Conservation (phyloP, 2,329 filamentous ascomycete genomes). For the Calonectria crousiana region DNA sequence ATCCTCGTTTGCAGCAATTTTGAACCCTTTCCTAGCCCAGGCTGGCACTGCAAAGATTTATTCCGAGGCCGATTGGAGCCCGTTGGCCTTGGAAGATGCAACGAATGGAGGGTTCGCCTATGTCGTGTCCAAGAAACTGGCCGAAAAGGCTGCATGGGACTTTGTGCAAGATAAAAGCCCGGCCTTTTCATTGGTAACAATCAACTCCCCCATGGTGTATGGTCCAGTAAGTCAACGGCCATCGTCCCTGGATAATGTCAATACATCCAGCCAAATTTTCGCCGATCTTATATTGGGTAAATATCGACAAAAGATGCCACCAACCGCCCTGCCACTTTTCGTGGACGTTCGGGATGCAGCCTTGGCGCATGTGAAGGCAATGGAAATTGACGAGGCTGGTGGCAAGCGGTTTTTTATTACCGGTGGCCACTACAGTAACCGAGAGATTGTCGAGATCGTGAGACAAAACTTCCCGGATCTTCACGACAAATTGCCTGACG, state of each 20-base stretch:
- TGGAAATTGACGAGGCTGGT: conserved; percentile 37
- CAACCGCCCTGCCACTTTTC: conserved; percentile 33
- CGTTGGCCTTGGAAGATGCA: conserved; percentile 50
- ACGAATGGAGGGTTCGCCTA: conserved; percentile 22
- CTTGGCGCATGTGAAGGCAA: conserved; percentile 41
- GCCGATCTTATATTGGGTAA: conserved; percentile 47
- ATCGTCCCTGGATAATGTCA: conserved; percentile 31
- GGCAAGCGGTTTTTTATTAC: conserved; percentile 46
- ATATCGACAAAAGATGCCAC: conserved; percentile 34
- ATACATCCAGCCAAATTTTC: conserved; percentile 43
- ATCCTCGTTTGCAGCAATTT: conserved; percentile 58
- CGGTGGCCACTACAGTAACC: conserved; percentile 36
- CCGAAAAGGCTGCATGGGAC: conserved; percentile 46
- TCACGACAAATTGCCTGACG: background rate
- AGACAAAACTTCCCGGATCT: conserved; percentile 21
- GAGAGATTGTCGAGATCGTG: conserved; percentile 37
- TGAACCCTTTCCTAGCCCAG: conserved; percentile 44
- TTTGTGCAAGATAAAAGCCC: conserved; percentile 44
- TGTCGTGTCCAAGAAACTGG: conserved; percentile 35
- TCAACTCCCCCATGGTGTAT: conserved; percentile 45
- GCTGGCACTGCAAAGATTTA: conserved; percentile 48
- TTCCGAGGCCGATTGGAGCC: conserved; percentile 59
- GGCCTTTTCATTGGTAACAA: conserved; percentile 37
- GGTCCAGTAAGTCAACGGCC: conserved; percentile 37
- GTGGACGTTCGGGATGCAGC: conserved; percentile 47